Evolutionary conservation across 192 early-diverging fungal species (phyloP), one percentile per base, ranked within the genome.

Genomic region (Phlyctochytrium planicorne): DNA sequence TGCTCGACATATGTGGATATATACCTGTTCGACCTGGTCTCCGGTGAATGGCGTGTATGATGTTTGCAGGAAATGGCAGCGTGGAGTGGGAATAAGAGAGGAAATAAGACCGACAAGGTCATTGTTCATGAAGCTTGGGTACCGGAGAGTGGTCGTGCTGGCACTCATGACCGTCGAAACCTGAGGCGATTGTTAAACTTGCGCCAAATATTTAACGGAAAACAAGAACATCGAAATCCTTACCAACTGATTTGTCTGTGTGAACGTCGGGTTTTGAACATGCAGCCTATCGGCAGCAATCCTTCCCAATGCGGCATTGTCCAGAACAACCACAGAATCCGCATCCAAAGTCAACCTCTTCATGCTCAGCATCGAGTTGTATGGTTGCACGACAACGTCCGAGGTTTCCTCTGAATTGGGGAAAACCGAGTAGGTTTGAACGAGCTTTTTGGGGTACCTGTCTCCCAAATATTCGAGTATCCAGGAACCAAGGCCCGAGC

Each of bases 61-160:
- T 0, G 97, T 99, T 60, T 87, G 90, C 36, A 99, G 80, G 73
- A 88, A 99, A 72, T 99, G 97, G 72, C 97, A 99, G 57, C 94
- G 87, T 10, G 97, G 97, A n/a, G 95, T 97, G 0, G 97, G 97
- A 60, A 99, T 98, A 59, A 99, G 82, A 17, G 95, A 94, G 1
- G 97, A 91, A 25, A 98, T 84, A 72, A 99, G 89, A 61, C 94
- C 90, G 3, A 96, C 94, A 52, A 99, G 83, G 72, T 99, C 95
- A 75, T 99, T 99, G 83, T 99, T 97, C 97, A 99, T 99, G 75
- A 97, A 99, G 63, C 95, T 94, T 32, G 97, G 97, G 79, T 99
- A 99, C 62, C 97, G 89, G 50, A 99, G 79, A 17, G 95, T 98
- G 2, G 91, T 95, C 24, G 97, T 99, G 74, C 91, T 93, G 17